These are phyloP conservation scores for Kodamaea alishanica DNA, from an alignment of 1,139 yeast genomes.

Conservation along the genomic window DNA sequence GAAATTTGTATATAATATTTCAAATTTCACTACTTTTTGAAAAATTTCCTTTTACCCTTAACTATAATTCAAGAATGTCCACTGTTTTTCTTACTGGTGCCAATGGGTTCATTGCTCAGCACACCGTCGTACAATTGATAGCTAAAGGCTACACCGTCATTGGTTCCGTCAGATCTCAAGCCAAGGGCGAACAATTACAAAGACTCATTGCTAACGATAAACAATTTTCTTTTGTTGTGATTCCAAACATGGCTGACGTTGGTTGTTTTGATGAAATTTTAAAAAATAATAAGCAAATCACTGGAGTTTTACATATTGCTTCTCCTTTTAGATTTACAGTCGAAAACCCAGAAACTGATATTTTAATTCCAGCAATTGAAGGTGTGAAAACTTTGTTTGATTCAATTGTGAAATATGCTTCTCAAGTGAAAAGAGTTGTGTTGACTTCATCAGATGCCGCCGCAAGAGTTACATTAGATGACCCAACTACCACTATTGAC, in stretches of 20 bases:
- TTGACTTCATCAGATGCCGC: slow-evolving; percentile 28
- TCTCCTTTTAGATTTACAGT: slow-evolving; percentile 11
- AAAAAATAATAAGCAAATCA: slow-evolving; percentile 25
- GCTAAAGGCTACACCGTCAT: slow-evolving; percentile 29
- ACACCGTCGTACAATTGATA: slow-evolving; percentile 20
- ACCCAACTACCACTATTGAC: slow-evolving; percentile 3
- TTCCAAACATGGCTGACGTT: slow-evolving; percentile 23
- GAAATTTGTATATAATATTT: no score
- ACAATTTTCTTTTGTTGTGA: slow-evolving; percentile 26
- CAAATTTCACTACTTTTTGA: no score
- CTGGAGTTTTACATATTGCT: slow-evolving; percentile 15
- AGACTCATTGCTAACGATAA: slow-evolving; percentile 13
- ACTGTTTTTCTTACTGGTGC: slow-evolving; percentile 39
- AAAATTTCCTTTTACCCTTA: no score
- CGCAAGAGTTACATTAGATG: slow-evolving; percentile 7
- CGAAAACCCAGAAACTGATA: slow-evolving; percentile 10
- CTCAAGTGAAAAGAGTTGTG: slow-evolving; percentile 25
- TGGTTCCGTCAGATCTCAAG: slow-evolving; percentile 35
- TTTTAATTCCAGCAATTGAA: slow-evolving; percentile 16
- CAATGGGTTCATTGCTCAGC: slow-evolving; percentile 37
- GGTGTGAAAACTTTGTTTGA: slow-evolving; percentile 26
- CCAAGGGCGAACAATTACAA: slow-evolving; percentile 29
- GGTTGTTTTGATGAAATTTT: slow-evolving; percentile 33
- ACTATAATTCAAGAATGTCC: not conserved
- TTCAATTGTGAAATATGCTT: slow-evolving; percentile 22